Percentiles rank a stretch among this genome's conserved stretches.
Evolutionary conservation across 1,284 basidiomycete genomes (phyloP).

Genomic region (Coniophora puteana): DNA sequence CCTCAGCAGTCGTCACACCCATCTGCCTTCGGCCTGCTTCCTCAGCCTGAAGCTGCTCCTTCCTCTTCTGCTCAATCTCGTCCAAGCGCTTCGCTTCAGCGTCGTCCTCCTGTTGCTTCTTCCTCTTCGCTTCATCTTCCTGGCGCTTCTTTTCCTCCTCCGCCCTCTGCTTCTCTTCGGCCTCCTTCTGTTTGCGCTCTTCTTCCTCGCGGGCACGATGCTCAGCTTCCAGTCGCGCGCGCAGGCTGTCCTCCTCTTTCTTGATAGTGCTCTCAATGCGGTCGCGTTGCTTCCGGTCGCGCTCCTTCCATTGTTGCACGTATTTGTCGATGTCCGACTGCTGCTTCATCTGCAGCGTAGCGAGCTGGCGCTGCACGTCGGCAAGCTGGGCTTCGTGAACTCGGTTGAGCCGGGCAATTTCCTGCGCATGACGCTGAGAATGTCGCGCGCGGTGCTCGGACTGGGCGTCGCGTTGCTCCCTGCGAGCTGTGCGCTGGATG

Average conservation of each 20-base stretch:
- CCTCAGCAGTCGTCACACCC: conserved; percentile 49
- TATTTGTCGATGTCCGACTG: conserved; percentile 45
- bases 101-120: conserved; percentile 33
- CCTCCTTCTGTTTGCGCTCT: conserved; percentile 33
- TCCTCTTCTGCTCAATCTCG: conserved; percentile 24
- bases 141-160: conserved; percentile 23
- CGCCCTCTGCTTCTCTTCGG: conserved; percentile 22
- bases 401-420: conserved; percentile 33
- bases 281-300: conserved; percentile 51
- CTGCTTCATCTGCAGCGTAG: conserved; percentile 38
- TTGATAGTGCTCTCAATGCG: conserved; percentile 63
- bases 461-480: conserved; percentile 41
- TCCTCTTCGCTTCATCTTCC: conserved; percentile 35
- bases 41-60: conserved; percentile 34
- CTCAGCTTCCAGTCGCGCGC: conserved; percentile 49
- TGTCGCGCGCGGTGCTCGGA: conserved; percentile 36
- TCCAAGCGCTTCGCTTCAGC: conserved; percentile 35
- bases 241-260: conserved; percentile 59
- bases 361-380: conserved; percentile 45
- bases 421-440: conserved; percentile 31
- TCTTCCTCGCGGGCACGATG: conserved; percentile 42
- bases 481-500: conserved; percentile 56
- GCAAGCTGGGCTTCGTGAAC: conserved; percentile 44
- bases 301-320: conserved; percentile 43
- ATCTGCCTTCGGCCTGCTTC: conserved; percentile 37